Evolutionary conservation across 371 early-diverging fungal species (phyloP), one percentile per base, ranked within the genome.

Genomic region (Mucor piriformis): DNA sequence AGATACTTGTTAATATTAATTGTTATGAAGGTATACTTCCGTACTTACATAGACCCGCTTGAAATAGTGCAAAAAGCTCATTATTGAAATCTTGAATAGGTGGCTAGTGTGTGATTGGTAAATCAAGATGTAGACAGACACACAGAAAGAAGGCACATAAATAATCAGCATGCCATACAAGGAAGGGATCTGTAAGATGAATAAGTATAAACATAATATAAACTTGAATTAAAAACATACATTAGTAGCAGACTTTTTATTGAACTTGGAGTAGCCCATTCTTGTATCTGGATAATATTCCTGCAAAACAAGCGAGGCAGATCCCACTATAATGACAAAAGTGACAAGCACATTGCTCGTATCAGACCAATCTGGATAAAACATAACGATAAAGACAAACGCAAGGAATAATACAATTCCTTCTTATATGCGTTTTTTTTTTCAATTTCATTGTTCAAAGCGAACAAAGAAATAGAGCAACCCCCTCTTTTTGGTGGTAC

Each of bases 181-280:
- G 7, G 74, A 74, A 18, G 68, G 43, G n/a, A 77, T 27, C 77
- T 77, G 20, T n/a, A 21, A 7, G 6, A 40, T 1, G 16, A 24
- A 25, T 40, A 11, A 59, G 13, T 21, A 40, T 27, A 24, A n/a
- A 37, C 1, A 33, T 8, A 20, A 15, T 11, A 25, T 2, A 15
- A 11, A 11, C 34, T 0, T n/a, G 6, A 16, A 48, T 20, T 13
- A 53, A 23, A n/a, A 20, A 13, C 24, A 32, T 35, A 50, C 47
- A 12, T 18, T 34, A 24, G 23, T 21, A 4, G 40, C 18, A n/a
- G 49, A 38, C 23, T 23, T 15, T 2, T 13, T 37, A 34, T 29
- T 12, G 44, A 78, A 78, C 44, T 78, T 78, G 5, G 78, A 78
- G 33, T 78, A 78, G 6, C 54, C 60, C 44, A 78, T 21, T 12